These are phyloP conservation scores for Themeda triandra DNA, from an alignment of 176 grass and related monocot genomes.

Conservation along the genomic window DNA sequence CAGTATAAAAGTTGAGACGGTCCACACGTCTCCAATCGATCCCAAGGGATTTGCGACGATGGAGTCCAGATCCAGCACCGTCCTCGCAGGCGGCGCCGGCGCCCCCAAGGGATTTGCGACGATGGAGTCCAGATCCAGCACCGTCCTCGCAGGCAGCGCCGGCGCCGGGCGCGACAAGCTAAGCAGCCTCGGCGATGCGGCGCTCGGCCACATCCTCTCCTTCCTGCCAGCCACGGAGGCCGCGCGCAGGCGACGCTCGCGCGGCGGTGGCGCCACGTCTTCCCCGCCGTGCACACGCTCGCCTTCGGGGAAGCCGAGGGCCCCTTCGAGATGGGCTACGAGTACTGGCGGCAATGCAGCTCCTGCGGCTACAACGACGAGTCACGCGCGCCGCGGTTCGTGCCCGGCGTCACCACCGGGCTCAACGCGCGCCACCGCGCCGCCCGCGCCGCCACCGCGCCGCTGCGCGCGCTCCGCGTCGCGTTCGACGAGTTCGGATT, in stretches of 20 bases:
- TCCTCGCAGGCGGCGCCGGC: no score
- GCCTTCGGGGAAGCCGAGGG: not conserved
- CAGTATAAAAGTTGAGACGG: no score
- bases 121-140: no score
- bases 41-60: no score
- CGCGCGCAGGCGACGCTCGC: not conserved
- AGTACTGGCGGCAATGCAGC: no score
- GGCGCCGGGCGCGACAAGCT: not conserved
- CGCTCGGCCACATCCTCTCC: constrained; percentile 9
- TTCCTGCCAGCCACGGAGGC: not conserved
- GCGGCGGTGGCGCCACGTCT: constrained; percentile 3
- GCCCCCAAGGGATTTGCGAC: no score
- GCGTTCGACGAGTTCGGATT: not conserved
- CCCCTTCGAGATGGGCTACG: not conserved
- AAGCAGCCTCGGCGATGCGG: not conserved
- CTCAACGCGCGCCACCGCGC: no score
- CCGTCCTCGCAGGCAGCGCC: no score
- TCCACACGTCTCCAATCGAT: no score
- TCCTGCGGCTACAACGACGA: no score
- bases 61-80: no score
- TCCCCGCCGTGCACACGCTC: not conserved
- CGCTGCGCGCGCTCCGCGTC: constrained; percentile 15
- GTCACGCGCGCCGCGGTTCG: not conserved
- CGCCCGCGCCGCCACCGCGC: no score
- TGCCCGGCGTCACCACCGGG: not conserved